Percentiles rank a stretch among this genome's conserved stretches.
phyloP scores from a whole-genome alignment of 2,329 filamentous ascomycete genomes.

The Geosmithia flava region DNA sequence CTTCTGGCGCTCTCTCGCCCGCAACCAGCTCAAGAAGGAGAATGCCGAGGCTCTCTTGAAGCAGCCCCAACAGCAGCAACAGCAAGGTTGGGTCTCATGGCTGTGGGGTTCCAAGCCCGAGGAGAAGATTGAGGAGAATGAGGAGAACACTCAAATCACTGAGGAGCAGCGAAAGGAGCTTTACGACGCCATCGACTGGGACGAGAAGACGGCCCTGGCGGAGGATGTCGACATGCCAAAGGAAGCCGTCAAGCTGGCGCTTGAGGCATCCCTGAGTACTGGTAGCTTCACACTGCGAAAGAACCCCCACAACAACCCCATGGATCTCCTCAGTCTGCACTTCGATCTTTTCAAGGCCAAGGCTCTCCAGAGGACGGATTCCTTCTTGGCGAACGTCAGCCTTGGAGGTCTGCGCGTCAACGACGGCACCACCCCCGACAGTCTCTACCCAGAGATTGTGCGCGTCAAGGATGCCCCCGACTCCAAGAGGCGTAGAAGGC shows the following conservation, averaged over 20 bases:
- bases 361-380: constrained; percentile 80
- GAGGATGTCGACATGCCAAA: constrained; percentile 82
- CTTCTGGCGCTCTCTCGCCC: constrained; percentile 90
- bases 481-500: constrained; percentile 27
- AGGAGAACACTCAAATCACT: constrained; percentile 77
- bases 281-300: constrained; percentile 92
- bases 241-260: constrained; percentile 83
- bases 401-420: constrained; percentile 90
- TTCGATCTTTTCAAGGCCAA: constrained; percentile 94
- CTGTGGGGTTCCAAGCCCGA: constrained; percentile 73
- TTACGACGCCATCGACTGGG: constrained; percentile 96
- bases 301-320: constrained; percentile 44
- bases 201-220: constrained; percentile 83
- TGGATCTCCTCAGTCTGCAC: constrained; percentile 77
- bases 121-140: constrained; percentile 39
- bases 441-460: constrained; percentile 88
- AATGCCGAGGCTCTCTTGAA: constrained; percentile 78
- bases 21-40: constrained; percentile 91
- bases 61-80: constrained; percentile 39
- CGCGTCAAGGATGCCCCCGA: constrained; percentile 78
- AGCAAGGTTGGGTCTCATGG: constrained; percentile 87
- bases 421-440: constrained; percentile 87
- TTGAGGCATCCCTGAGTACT: constrained; percentile 86
- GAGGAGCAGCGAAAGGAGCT: constrained; percentile 94
- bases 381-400: constrained; percentile 75